A percentile compares a stretch with the other conserved stretches of the same genome.
phyloP scores from a whole-genome alignment of 2,329 filamentous ascomycete species.

The Ustilaginoidea virens region DNA sequence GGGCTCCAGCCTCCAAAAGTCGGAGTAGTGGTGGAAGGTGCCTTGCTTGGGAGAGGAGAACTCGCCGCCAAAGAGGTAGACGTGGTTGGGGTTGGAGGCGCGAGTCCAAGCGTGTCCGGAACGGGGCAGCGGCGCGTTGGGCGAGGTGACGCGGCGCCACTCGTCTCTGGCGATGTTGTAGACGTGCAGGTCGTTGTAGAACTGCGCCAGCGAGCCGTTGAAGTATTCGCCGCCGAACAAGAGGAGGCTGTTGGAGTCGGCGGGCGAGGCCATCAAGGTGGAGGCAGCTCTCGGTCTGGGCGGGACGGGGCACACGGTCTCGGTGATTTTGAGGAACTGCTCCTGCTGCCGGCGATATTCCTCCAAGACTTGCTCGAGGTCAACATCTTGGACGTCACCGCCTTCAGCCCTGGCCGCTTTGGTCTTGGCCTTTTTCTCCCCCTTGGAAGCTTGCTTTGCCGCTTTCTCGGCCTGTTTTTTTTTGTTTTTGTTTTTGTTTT shows the following conservation, averaged over 20 bases:
- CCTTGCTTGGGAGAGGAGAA: conserved; percentile 95
- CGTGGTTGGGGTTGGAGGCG: conserved; percentile 65
- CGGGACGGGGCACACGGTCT: conserved; percentile 52
- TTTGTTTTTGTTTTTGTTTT: conserved; percentile 2
- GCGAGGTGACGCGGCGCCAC: conserved; percentile 81
- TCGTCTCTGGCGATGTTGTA: conserved; percentile 72
- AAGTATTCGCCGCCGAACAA: conserved; percentile 93
- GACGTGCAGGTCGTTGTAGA: conserved; percentile 51
- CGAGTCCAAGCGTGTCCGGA: conserved; percentile 92
- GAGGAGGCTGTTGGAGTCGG: conserved; percentile 75
- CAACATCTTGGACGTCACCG: conserved; percentile 82
- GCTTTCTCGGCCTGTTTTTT: conserved; percentile 41
- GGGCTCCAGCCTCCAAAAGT: conserved; percentile 90
- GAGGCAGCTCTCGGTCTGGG: conserved; percentile 68
- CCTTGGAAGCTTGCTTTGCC: conserved; percentile 74
- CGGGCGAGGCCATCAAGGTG: conserved; percentile 70
- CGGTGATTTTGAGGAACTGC: conserved; percentile 85
- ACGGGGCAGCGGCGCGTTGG: conserved; percentile 79
- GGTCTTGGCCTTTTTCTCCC: conserved; percentile 67
- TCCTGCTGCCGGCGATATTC: conserved; percentile 90
- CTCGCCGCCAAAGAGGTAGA: conserved; percentile 92
- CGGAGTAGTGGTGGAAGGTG: conserved; percentile 98
- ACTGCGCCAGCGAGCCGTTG: conserved; percentile 72
- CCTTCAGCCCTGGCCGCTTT: conserved; percentile 59
- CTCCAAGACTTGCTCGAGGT: conserved; percentile 83